Base-by-base conservation (phyloP, 306 rosid genomes). In the Dalbergia cultrata region DNA sequence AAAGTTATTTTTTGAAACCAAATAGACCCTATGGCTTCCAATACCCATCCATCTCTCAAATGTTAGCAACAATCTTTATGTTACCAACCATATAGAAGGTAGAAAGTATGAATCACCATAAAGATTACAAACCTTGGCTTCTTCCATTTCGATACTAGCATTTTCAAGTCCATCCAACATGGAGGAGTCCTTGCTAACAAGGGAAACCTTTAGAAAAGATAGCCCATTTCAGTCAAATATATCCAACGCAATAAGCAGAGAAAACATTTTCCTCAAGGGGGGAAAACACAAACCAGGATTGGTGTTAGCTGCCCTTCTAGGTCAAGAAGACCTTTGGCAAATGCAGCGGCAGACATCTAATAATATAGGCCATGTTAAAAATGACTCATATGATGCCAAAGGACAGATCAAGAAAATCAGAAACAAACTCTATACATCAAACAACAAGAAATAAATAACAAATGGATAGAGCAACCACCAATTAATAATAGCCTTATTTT, bases 331-430 rank as follows among this genome's bases (percentile, higher is more conserved):
- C 99, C 99, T 87, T 95, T 95, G 81, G 99, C 99, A 90, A 95
- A 95, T 80, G 97, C 99, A 85, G 99, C 99, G 39, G 99, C 98
- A 87, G 99, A 95, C 99, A 95, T 95, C 99, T 95, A 89, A 80
- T 80, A 81, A 87, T 62, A 86, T 49, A 83, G 66, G 69, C 43
- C 58, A 65, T 67, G 75, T 73, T 47, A 70, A 65, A 77, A 70
- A 83, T 35, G 79, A 86, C 53, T 75, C 13, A 22, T 34, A 71
- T 75, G 75, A 76, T 72, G 80, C 75, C 70, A 77, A 84, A 39
- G 73, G 34, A 54, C 31, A 80, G 57, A 83, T 67, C 67, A 58
- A 52, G 80, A 43, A 70, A 57, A 26, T 53, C 34, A 76, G 35
- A 65, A 59, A 78, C 34, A 70, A 49, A 35, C 50, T 77, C 60